A percentile compares a stretch with the other conserved stretches of the same genome.
These are phyloP conservation scores for Aspergillus nomiae DNA, from an alignment of 2,329 filamentous ascomycete genomes.

Conservation along the genomic window DNA sequence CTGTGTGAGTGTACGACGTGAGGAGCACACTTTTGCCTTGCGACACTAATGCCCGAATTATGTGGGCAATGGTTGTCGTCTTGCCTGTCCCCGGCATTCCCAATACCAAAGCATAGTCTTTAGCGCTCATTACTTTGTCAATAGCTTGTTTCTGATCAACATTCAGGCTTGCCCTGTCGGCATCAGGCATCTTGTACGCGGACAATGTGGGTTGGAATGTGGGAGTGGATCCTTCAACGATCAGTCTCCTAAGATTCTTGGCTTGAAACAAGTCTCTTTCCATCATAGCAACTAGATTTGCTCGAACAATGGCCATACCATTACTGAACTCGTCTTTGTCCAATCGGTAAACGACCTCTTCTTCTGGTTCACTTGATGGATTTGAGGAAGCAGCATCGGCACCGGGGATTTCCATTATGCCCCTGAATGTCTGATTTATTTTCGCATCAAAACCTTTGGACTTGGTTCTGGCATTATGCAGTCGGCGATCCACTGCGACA, in stretches of 20 bases:
- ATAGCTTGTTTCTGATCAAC: slow-evolving; percentile 84
- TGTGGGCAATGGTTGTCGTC: slow-evolving; percentile 96
- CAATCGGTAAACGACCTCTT: slow-evolving; percentile 71
- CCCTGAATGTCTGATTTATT: slow-evolving; percentile 81
- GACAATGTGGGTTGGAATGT: slow-evolving; percentile 69
- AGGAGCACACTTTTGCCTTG: slow-evolving; percentile 91
- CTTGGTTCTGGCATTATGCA: slow-evolving; percentile 82
- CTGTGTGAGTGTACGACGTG: slow-evolving; percentile 95
- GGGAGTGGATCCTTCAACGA: slow-evolving; percentile 75
- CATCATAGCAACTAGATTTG: slow-evolving; percentile 94
- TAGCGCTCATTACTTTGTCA: slow-evolving; percentile 91
- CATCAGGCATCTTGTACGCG: slow-evolving; percentile 61
- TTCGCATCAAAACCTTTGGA: slow-evolving; percentile 73
- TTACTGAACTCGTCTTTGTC: slow-evolving; percentile 99
- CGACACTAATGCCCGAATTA: slow-evolving; percentile 84
- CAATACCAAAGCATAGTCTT: slow-evolving; percentile 94
- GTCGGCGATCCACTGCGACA: slow-evolving; percentile 84
- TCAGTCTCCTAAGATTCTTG: slow-evolving; percentile 71
- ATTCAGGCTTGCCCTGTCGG: slow-evolving; percentile 69
- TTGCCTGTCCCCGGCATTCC: slow-evolving; percentile 99
- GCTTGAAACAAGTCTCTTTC: slow-evolving; percentile 72
- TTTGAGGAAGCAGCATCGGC: slow-evolving; percentile 46
- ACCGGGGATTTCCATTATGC: slow-evolving; percentile 81
- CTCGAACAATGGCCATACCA: slow-evolving; percentile 91
- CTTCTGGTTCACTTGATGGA: slow-evolving; percentile 43